Percentiles rank a stretch among this genome's conserved stretches.
Evolutionary conservation across 345 rosid genomes (phyloP).

Genomic region (Citropsis articulata): DNA sequence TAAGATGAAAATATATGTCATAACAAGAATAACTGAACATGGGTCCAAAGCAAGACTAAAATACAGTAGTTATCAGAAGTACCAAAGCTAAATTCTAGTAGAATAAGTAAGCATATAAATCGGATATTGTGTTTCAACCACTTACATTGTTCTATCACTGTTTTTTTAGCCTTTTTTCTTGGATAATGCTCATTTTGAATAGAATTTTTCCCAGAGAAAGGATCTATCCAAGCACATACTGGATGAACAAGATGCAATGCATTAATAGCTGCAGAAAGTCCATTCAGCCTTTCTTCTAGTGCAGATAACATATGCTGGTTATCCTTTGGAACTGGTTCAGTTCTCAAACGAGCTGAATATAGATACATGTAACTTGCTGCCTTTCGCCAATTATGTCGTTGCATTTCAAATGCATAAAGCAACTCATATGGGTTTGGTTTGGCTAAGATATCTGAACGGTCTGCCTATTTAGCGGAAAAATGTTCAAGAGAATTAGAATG

Average conservation of each 20-base stretch:
- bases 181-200: conserved; percentile 46
- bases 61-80: background rate
- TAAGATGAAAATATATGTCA: background rate
- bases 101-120: conserved; percentile 17
- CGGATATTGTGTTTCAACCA: background rate
- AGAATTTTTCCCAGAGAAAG: conserved; percentile 41
- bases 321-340: conserved; percentile 56
- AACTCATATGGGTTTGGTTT: conserved; percentile 85
- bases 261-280: conserved; percentile 88
- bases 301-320: conserved; percentile 44
- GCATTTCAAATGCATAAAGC: conserved; percentile 94
- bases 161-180: conserved; percentile 68
- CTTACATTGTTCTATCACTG: conserved; percentile 54
- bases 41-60: background rate
- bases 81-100: background rate
- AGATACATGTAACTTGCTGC: conserved; percentile 87
- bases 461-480: conserved; percentile 57
- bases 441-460: conserved; percentile 63
- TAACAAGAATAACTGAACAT: background rate
- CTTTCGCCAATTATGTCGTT: conserved; percentile 85
- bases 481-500: conserved; percentile 5
- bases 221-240: conserved; percentile 84
- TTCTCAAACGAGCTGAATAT: conserved; percentile 71
- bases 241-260: conserved; percentile 84
- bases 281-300: conserved; percentile 84